Conservation (phyloP, 495 filamentous ascomycete genomes). For the Aspergillus carlsbadensis region DNA sequence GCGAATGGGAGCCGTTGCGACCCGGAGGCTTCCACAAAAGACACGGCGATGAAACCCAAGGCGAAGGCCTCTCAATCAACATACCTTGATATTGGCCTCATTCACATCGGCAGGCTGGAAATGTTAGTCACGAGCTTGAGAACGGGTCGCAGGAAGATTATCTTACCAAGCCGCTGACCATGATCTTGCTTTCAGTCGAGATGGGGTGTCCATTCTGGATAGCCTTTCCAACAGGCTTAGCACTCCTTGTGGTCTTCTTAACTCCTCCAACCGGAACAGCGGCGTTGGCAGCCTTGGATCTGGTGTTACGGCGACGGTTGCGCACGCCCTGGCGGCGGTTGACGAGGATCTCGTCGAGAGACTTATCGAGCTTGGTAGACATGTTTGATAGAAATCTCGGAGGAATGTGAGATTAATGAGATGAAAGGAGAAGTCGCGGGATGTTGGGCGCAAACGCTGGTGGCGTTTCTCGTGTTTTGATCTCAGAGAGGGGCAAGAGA, state of each 20-base stretch:
- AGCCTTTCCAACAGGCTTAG: conserved; percentile 62
- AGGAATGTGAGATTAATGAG: conserved; percentile 5
- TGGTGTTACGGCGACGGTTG: conserved; percentile 51
- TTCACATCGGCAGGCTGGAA: conserved; percentile 86
- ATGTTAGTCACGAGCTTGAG: conserved; percentile 46
- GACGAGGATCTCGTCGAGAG: conserved; percentile 93
- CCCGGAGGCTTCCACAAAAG: conserved; percentile 45
- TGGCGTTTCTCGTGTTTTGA: conserved; percentile 7
- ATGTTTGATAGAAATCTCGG: conserved; percentile 42
- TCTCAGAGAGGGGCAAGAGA: conserved; percentile 1
- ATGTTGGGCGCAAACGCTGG: conserved; percentile 8
- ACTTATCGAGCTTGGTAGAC: conserved; percentile 92
- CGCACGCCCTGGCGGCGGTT: conserved; percentile 61
- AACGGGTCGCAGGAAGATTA: background rate
- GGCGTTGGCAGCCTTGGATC: conserved; percentile 49
- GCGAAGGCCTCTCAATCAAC: conserved; percentile 68
- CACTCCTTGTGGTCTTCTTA: conserved; percentile 69
- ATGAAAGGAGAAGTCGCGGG: conserved; percentile 4
- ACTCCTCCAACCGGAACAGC: conserved; percentile 80
- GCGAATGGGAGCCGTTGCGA: conserved; percentile 37
- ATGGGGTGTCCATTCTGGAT: conserved; percentile 60
- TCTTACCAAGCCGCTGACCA: conserved; percentile 95
- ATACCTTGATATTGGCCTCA: conserved; percentile 98
- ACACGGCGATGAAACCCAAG: conserved; percentile 56
- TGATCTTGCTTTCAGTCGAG: conserved; percentile 83